Conservation (phyloP, 768 basidiomycete genomes). For the Royoungia palumana region DNA sequence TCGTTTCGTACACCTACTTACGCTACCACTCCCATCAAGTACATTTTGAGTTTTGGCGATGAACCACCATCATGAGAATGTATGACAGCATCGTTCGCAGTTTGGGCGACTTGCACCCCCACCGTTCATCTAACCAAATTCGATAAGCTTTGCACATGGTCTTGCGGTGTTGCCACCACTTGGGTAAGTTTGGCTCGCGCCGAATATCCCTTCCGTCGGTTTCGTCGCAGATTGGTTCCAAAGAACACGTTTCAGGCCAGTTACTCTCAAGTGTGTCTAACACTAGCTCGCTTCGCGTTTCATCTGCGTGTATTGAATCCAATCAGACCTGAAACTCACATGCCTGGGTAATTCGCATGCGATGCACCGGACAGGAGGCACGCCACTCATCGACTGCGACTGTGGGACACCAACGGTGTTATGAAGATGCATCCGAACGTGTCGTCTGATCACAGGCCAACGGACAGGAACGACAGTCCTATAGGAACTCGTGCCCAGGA, state of each 20-base stretch:
- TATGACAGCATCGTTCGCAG: slow-evolving; percentile 1
- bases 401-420: slow-evolving; percentile 1
- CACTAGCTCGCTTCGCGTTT: background rate
- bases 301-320: background rate
- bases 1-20: slow-evolving; percentile 11
- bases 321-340: background rate
- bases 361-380: background rate
- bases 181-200: background rate
- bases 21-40: slow-evolving; percentile 17
- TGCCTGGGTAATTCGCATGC: slow-evolving; percentile 10
- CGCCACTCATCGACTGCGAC: background rate
- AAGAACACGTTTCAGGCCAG: background rate
- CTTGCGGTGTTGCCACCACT: slow-evolving; percentile 4
- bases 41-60: slow-evolving; percentile 11
- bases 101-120: background rate
- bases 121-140: slow-evolving; percentile 23
- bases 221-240: background rate
- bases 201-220: slow-evolving; percentile 1
- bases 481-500: slow-evolving; percentile 1
- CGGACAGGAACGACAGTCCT: slow-evolving; percentile 1
- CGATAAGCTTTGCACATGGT: background rate
- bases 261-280: background rate
- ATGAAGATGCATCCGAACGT: background rate
- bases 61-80: slow-evolving; percentile 20
- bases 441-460: slow-evolving; percentile 2